Base-by-base conservation (phyloP, 768 basidiomycete species). In the Boletus rubroflammeus region DNA sequence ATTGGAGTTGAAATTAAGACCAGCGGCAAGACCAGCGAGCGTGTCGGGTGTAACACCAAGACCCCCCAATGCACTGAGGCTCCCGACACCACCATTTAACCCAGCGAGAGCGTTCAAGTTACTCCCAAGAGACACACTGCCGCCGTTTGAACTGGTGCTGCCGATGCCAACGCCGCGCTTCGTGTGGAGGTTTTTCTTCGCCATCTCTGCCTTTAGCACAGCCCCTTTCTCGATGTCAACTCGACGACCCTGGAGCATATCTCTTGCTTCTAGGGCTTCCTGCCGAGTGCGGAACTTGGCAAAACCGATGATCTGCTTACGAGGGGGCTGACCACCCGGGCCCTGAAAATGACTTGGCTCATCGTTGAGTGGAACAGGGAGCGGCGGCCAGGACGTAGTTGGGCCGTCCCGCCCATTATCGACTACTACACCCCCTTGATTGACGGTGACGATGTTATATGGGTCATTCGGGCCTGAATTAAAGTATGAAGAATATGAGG, bases 161-260 rank as follows among this genome's bases (percentile, higher is more conserved):
- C 83, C 76, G 6, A 83, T 83, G n/a, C 90, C 90, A 23, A 93
- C 85, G 3, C 90, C 90, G 36, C 92, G 78, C 75, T 96, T 97
- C 19, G 94, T 96, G 66, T 99, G 96, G 36, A 99, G 72, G 66
- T 99, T 98, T 81, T 99, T 99, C 83, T 98, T 98, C 19, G 97
- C 97, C 95, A 99, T 98, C 74, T 98, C 97, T 21, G 96, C 97
- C 71, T 98, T 98, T 36, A 99, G 71, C 3, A 94, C 87, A 1
- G 91, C 85, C 14, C 93, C 93, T 64, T 93, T 93, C 71, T 98
- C 90, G 31, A 90, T 83, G 64, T 98, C 97, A 34, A 98, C 90
- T 52, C 92, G 81, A 50, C 88, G 79, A 6, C 96, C 94, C 67
- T 95, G 93, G 6, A 99, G 76, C 6, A 84, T 78, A 64, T 98